These are phyloP conservation scores for Beauveria bassiana DNA, from an alignment of 2,329 filamentous ascomycete species.

Conservation along the genomic window DNA sequence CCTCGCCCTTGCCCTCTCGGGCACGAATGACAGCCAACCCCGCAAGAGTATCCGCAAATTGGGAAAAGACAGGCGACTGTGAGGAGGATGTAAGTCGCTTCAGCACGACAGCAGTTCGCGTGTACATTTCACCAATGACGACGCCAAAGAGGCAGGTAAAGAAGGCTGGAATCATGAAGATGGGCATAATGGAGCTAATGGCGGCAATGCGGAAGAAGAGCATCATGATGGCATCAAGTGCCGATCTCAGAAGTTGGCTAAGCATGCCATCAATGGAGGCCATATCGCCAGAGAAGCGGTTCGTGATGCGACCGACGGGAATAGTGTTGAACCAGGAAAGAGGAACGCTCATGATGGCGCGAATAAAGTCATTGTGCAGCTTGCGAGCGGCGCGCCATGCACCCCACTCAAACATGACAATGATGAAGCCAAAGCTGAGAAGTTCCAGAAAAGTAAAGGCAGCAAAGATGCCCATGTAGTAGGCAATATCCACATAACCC, in stretches of 20 bases:
- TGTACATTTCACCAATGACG: conserved; percentile 42
- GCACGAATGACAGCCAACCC: conserved; percentile 46
- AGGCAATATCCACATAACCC: conserved; percentile 36
- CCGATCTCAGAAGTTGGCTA: conserved; percentile 35
- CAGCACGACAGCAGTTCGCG: conserved; percentile 38
- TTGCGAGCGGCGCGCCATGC: conserved; percentile 47
- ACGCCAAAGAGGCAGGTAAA: conserved; percentile 38
- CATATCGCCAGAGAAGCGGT: conserved; percentile 51
- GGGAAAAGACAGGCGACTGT: conserved; percentile 48
- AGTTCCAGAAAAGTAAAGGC: conserved; percentile 36
- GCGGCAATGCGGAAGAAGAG: conserved; percentile 39
- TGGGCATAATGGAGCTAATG: conserved; percentile 43
- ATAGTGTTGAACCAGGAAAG: conserved; percentile 50
- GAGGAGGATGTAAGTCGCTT: conserved; percentile 38
- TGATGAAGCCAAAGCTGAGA: conserved; percentile 32
- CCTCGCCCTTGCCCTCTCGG: conserved; percentile 37
- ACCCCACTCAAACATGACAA: conserved; percentile 44
- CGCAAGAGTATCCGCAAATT: conserved; percentile 45
- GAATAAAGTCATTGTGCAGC: conserved; percentile 45
- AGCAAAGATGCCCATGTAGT: conserved; percentile 47
- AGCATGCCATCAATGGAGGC: conserved; percentile 45
- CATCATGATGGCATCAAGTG: conserved; percentile 33
- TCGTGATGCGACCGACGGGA: conserved; percentile 44
- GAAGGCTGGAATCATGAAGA: conserved; percentile 40
- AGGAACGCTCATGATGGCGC: conserved; percentile 44